phyloP scores from a whole-genome alignment of 805 yeast species.

The Metschnikowia amazonensis region DNA sequence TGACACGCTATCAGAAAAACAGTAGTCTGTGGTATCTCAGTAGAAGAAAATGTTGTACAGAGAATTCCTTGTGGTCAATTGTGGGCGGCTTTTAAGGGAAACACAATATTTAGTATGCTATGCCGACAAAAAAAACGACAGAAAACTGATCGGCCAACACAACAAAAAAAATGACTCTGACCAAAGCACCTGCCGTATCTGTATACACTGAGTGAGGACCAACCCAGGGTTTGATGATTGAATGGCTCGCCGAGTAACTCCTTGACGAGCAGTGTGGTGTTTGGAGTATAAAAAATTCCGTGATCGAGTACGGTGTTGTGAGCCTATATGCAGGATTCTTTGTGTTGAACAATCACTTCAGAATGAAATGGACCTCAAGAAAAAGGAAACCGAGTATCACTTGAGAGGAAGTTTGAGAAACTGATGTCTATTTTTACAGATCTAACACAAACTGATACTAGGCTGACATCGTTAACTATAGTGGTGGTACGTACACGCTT shows the following conservation, averaged over 20 bases:
- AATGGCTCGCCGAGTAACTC: conserved; percentile 4
- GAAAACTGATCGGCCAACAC: not conserved
- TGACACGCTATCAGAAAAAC: not conserved
- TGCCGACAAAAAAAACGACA: conserved; percentile 1
- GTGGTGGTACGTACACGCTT: not conserved
- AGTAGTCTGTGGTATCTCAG: not conserved
- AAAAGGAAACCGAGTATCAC: not conserved
- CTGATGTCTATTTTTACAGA: not conserved
- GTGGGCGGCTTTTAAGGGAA: not conserved
- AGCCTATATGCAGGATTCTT: not conserved
- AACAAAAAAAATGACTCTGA: not conserved
- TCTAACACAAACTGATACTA: not conserved
- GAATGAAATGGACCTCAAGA: not conserved
- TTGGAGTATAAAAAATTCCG: conserved; percentile 1
- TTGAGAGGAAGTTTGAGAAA: not conserved
- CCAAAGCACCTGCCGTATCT: not conserved
- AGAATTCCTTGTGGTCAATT: not conserved
- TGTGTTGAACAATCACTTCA: not conserved
- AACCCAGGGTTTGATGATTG: not conserved
- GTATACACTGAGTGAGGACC: not conserved
- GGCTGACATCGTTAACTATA: not conserved
- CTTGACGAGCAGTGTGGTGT: conserved; percentile 3
- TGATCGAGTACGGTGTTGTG: conserved; percentile 3
- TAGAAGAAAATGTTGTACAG: not conserved
- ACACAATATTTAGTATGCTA: not conserved